A percentile compares a stretch with the other conserved stretches of the same genome.
phyloP scores from a whole-genome alignment of 2,329 filamentous ascomycete species.

The Huntiella abstrusa region DNA sequence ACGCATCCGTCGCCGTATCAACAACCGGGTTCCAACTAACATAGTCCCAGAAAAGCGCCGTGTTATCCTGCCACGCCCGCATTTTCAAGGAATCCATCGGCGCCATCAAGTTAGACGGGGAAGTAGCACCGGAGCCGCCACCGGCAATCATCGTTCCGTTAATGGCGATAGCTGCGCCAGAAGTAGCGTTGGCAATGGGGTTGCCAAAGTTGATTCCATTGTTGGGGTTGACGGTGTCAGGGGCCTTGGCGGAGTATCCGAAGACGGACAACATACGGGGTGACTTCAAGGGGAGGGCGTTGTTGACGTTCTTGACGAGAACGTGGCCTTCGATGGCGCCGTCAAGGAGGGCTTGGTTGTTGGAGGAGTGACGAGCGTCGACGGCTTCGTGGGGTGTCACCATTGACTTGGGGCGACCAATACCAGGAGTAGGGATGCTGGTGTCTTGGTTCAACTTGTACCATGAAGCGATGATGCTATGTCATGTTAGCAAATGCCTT shows the following conservation, averaged over 20 bases:
- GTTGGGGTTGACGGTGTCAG: slow-evolving; percentile 24
- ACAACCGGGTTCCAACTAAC: slow-evolving; percentile 28
- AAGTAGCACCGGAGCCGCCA: slow-evolving; percentile 29
- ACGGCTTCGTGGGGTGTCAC: slow-evolving; percentile 31
- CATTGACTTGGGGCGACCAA: slow-evolving; percentile 32
- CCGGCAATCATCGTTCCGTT: slow-evolving; percentile 16
- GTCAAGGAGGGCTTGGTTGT: slow-evolving; percentile 25
- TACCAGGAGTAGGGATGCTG: slow-evolving; percentile 26
- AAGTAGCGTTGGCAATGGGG: slow-evolving; percentile 17
- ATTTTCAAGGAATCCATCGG: slow-evolving; percentile 36
- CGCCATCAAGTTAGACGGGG: slow-evolving; percentile 28
- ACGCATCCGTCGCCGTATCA: slow-evolving; percentile 37
- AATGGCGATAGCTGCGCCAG: slow-evolving; percentile 21
- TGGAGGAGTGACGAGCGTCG: slow-evolving; percentile 24
- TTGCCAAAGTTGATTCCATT: slow-evolving; percentile 18
- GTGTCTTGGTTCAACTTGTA: slow-evolving; percentile 35
- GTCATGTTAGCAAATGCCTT: neutral
- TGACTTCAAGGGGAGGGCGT: slow-evolving; percentile 32
- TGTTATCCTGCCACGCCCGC: slow-evolving; percentile 34
- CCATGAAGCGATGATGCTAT: slow-evolving; percentile 34
- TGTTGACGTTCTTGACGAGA: slow-evolving; percentile 40
- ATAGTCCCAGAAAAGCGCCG: slow-evolving; percentile 42
- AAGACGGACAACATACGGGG: slow-evolving; percentile 37
- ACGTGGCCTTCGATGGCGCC: slow-evolving; percentile 45
- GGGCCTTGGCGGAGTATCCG: slow-evolving; percentile 37